Percentiles rank a stretch among this genome's conserved stretches.
Conservation (phyloP, 2,329 filamentous ascomycete genomes). For the Dactylellina parvicollis region DNA sequence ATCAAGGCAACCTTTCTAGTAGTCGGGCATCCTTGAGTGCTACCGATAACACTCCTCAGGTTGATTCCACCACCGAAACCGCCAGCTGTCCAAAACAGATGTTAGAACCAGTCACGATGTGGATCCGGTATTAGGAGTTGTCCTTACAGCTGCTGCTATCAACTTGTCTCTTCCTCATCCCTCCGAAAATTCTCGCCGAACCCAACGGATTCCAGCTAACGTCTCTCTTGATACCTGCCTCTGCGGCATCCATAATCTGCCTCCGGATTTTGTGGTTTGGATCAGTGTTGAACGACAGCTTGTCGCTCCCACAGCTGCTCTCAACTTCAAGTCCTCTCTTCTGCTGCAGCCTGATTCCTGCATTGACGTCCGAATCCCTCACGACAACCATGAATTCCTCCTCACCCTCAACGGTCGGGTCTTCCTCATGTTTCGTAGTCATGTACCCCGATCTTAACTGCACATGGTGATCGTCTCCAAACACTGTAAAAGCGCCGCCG, state of each 20-base stretch:
- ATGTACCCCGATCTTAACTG: constrained; percentile 79
- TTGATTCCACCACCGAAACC: constrained; percentile 85
- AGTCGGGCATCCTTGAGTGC: constrained; percentile 81
- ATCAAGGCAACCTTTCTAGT: constrained; percentile 92
- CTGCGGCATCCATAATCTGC: constrained; percentile 65
- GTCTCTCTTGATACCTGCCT: constrained; percentile 72
- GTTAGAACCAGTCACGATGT: constrained; percentile 32
- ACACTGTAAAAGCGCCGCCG: constrained; percentile 84
- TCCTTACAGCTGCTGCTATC: constrained; percentile 69
- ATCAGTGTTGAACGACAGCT: constrained; percentile 80
- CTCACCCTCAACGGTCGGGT: constrained; percentile 72
- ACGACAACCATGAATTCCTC: constrained; percentile 89
- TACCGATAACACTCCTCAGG: constrained; percentile 79
- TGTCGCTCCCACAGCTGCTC: constrained; percentile 76
- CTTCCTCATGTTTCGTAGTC: constrained; percentile 74
- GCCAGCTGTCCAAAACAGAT: constrained; percentile 63
- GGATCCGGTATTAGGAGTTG: not conserved
- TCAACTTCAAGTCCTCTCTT: constrained; percentile 66
- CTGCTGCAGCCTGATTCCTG: constrained; percentile 40
- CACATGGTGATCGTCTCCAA: constrained; percentile 86
- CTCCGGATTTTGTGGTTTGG: constrained; percentile 73
- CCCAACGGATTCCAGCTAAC: constrained; percentile 65
- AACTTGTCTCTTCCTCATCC: constrained; percentile 70
- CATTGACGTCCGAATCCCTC: constrained; percentile 83
- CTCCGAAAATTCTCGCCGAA: constrained; percentile 67